phyloP scores from a whole-genome alignment of 306 rosid genomes.

The Lathyrus aphaca region DNA sequence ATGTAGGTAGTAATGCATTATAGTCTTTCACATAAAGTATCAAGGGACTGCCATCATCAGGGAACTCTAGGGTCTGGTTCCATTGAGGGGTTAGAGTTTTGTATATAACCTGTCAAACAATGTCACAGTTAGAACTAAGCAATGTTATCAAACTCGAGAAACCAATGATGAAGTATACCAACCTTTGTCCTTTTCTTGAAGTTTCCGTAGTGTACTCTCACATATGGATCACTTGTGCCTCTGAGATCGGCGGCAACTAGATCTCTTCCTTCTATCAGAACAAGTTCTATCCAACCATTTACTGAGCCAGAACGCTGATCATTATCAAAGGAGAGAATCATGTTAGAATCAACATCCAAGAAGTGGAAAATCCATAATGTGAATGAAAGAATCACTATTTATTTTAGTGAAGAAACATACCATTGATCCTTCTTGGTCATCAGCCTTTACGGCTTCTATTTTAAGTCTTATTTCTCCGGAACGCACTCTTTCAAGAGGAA shows the following conservation, averaged over 20 bases:
- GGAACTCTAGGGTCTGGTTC: constrained; percentile 93
- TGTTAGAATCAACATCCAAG: constrained; percentile 28
- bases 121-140: constrained; percentile 26
- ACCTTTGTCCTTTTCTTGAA: constrained; percentile 93
- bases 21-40: constrained; percentile 82
- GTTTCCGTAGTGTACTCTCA: constrained; percentile 84
- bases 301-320: constrained; percentile 59
- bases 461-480: constrained; percentile 92
- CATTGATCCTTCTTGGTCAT: constrained; percentile 76
- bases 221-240: constrained; percentile 98
- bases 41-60: constrained; percentile 82
- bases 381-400: constrained; percentile 23
- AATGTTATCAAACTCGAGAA: constrained; percentile 7
- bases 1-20: constrained; percentile 72
- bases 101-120: constrained; percentile 62
- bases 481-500: constrained; percentile 89
- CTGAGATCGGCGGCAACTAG: constrained; percentile 94
- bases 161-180: constrained; percentile 34
- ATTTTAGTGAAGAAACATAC: constrained; percentile 50
- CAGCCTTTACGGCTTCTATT: constrained; percentile 72
- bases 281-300: constrained; percentile 88
- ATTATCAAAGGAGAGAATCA: constrained; percentile 34
- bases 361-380: constrained; percentile 9
- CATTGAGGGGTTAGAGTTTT: constrained; percentile 84
- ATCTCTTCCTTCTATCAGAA: constrained; percentile 84